A percentile compares a stretch with the other conserved stretches of the same genome.
phyloP scores from a whole-genome alignment of 2,329 filamentous ascomycete genomes.

The Emmonsia crescens region DNA sequence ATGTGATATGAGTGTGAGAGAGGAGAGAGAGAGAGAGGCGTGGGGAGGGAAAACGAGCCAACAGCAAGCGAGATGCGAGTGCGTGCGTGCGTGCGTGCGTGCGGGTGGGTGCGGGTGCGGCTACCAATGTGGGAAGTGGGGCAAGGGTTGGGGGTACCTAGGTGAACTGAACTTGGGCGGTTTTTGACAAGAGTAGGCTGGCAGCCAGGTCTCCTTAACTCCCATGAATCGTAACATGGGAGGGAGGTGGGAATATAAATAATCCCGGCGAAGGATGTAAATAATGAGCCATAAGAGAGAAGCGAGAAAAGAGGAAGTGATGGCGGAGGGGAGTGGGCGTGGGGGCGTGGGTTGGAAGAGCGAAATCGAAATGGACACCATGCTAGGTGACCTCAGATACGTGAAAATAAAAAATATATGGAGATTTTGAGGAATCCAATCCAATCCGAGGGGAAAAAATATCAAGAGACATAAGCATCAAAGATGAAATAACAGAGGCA shows the following conservation, averaged over 20 bases:
- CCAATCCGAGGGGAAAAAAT: not conserved
- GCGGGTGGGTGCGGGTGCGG: not conserved
- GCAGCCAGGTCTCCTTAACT: not conserved
- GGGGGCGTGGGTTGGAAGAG: not conserved
- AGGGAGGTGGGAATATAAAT: too few species aligned
- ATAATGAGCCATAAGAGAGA: not conserved
- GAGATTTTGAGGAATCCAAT: not conserved
- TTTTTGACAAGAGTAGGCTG: not conserved
- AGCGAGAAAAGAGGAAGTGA: not conserved
- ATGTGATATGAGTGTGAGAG: too few species aligned
- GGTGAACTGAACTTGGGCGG: too few species aligned
- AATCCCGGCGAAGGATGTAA: not conserved
- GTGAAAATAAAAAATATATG: not conserved
- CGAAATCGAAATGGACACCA: not conserved
- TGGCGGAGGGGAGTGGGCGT: too few species aligned
- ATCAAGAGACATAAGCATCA: not conserved
- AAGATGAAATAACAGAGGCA: not conserved
- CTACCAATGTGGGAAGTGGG: not conserved
- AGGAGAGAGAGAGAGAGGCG: too few species aligned
- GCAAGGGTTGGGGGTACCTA: not conserved
- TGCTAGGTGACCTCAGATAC: too few species aligned
- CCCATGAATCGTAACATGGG: not conserved
- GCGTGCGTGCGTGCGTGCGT: not conserved
- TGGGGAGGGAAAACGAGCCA: not conserved
- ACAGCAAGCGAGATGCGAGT: not conserved